Percentiles rank a stretch among this genome's conserved stretches.
Evolutionary conservation across 2,329 filamentous ascomycete genomes (phyloP).

Genomic region (Exophiala aquamarina): DNA sequence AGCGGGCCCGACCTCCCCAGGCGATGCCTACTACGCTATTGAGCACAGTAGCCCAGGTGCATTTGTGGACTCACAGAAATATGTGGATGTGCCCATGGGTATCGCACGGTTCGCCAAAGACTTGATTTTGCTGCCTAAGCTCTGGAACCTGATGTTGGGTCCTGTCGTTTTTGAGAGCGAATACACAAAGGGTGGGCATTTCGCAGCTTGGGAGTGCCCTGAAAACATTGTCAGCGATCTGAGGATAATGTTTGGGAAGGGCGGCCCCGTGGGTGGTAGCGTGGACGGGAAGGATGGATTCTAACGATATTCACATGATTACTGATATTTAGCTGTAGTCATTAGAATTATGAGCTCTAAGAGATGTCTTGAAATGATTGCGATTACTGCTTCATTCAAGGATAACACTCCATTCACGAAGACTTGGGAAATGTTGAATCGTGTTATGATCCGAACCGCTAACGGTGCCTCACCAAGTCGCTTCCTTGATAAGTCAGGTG

Average conservation of each 20-base stretch:
- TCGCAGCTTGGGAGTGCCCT: conserved; percentile 47
- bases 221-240: conserved; percentile 45
- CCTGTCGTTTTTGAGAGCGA: conserved; percentile 49
- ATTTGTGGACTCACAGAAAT: neutral
- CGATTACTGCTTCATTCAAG: too few species aligned
- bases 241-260: conserved; percentile 49
- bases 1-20: conserved; percentile 66
- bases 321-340: too few species aligned
- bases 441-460: too few species aligned
- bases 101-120: conserved; percentile 54
- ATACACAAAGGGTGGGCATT: conserved; percentile 53
- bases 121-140: conserved; percentile 46
- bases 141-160: conserved; percentile 52
- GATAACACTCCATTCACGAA: too few species aligned
- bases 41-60: conserved; percentile 35
- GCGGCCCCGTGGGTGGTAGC: conserved; percentile 33
- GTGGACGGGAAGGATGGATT: conserved; percentile 35
- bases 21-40: conserved; percentile 71
- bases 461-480: too few species aligned
- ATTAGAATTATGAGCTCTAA: too few species aligned
- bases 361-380: too few species aligned
- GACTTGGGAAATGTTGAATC: too few species aligned
- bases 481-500: too few species aligned
- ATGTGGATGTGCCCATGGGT: conserved; percentile 48
- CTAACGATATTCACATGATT: too few species aligned